Conservation (phyloP, 2,329 filamentous ascomycete genomes). For the Fusarium sp. region DNA sequence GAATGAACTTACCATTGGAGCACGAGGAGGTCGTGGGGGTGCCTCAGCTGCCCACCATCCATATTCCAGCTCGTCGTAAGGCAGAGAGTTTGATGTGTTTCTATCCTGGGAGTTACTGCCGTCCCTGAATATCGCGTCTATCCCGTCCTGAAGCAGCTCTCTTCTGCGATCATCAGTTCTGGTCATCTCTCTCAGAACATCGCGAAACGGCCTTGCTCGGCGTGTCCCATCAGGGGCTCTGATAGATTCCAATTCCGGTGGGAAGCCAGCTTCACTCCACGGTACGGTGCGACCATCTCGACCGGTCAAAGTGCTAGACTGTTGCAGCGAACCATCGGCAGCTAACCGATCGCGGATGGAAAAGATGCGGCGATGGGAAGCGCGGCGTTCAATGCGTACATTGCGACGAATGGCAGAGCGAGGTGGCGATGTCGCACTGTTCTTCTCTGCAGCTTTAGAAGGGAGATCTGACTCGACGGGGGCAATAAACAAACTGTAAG, state of each 20-base stretch:
- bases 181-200: slow-evolving; percentile 43
- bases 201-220: slow-evolving; percentile 37
- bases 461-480: slow-evolving; percentile 58
- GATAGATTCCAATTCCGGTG: slow-evolving; percentile 23
- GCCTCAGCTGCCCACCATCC: slow-evolving; percentile 44
- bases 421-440: slow-evolving; percentile 44
- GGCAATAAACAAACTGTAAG: slow-evolving; percentile 57
- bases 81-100: slow-evolving; percentile 6
- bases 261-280: slow-evolving; percentile 36
- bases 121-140: slow-evolving; percentile 41
- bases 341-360: slow-evolving; percentile 40
- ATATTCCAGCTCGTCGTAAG: slow-evolving; percentile 16
- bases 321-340: slow-evolving; percentile 13
- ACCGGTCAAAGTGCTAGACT: neutral
- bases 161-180: slow-evolving; percentile 39
- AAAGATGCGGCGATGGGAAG: slow-evolving; percentile 45
- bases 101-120: slow-evolving; percentile 24
- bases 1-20: slow-evolving; percentile 38
- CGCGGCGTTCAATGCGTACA: slow-evolving; percentile 47
- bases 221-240: slow-evolving; percentile 13
- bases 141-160: slow-evolving; percentile 44
- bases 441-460: slow-evolving; percentile 50
- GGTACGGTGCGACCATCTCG: slow-evolving; percentile 32
- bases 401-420: slow-evolving; percentile 57
- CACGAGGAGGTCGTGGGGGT: slow-evolving; percentile 29